Percentiles rank a stretch among this genome's conserved stretches.
These are phyloP conservation scores for Mycena metata DNA, from an alignment of 768 basidiomycete genomes.

Conservation along the genomic window DNA sequence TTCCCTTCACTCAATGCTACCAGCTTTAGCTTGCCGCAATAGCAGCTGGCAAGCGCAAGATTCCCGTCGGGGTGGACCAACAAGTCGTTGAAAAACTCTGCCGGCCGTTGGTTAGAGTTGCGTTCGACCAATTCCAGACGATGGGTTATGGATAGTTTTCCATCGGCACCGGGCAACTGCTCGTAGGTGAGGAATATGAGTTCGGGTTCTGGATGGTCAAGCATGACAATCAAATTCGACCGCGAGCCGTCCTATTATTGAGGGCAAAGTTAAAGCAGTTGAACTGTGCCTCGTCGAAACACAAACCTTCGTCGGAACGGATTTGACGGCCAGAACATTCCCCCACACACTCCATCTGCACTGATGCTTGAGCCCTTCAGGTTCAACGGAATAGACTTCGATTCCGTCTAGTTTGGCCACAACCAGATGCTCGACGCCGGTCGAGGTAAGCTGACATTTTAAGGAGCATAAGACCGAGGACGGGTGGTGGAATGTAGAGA, in stretches of 20 bases:
- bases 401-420: constrained; percentile 76
- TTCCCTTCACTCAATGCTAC: constrained; percentile 68
- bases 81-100: constrained; percentile 81
- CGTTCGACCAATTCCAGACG: constrained; percentile 69
- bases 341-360: constrained; percentile 79
- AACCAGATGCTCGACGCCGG: constrained; percentile 73
- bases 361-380: constrained; percentile 72
- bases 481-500: constrained; percentile 82
- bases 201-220: constrained; percentile 83
- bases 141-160: constrained; percentile 57
- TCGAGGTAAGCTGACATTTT: constrained; percentile 72
- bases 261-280: constrained; percentile 15
- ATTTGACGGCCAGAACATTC: constrained; percentile 67
- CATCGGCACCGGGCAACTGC: constrained; percentile 49
- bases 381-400: constrained; percentile 75
- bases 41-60: constrained; percentile 74
- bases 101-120: constrained; percentile 58
- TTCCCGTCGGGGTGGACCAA: constrained; percentile 75
- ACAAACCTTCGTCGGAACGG: constrained; percentile 68
- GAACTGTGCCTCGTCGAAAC: constrained; percentile 6
- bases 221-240: constrained; percentile 73
- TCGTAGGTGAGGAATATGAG: constrained; percentile 73
- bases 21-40: constrained; percentile 78
- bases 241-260: constrained; percentile 49
- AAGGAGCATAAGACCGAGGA: constrained; percentile 80